Evolutionary conservation across 2,329 filamentous ascomycete species (phyloP).

Genomic region (Aquanectria penicillioides): DNA sequence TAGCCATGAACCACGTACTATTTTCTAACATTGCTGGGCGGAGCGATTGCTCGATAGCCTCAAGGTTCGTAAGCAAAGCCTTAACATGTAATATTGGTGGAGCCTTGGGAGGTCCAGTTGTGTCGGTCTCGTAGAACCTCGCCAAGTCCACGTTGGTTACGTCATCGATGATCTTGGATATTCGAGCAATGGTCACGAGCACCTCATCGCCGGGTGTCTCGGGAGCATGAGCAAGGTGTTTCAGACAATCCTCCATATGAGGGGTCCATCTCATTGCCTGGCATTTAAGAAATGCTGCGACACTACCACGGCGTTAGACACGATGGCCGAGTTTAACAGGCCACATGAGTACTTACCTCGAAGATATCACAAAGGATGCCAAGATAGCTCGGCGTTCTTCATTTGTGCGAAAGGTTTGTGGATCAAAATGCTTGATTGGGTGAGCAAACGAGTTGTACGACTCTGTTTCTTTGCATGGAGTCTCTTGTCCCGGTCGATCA

Average conservation of each 20-base stretch:
- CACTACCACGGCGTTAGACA: constrained; percentile 20
- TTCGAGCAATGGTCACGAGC: constrained; percentile 53
- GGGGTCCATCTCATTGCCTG: constrained; percentile 63
- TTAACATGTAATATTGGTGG: constrained; percentile 44
- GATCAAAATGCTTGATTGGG: constrained; percentile 25
- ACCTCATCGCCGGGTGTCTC: constrained; percentile 58
- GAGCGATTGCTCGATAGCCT: constrained; percentile 19
- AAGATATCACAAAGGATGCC: constrained; percentile 42
- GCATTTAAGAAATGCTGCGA: constrained; percentile 42
- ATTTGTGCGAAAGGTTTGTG: constrained; percentile 35
- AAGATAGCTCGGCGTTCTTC: constrained; percentile 45
- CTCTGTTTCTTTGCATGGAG: constrained; percentile 25
- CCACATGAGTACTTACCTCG: constrained; percentile 39
- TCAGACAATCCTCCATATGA: constrained; percentile 64
- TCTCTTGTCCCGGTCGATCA: constrained; percentile 19
- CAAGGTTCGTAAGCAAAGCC: background rate
- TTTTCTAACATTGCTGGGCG: constrained; percentile 38
- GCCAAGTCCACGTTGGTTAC: constrained; percentile 32
- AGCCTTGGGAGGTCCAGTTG: background rate
- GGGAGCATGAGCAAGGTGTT: constrained; percentile 50
- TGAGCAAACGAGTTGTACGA: constrained; percentile 21
- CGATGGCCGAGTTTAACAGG: no score
- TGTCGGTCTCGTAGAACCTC: constrained; percentile 21
- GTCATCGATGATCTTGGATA: constrained; percentile 38
- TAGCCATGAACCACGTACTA: constrained; percentile 38